Conservation (phyloP, 2,329 filamentous ascomycete species). For the Aspergillus clavatus region DNA sequence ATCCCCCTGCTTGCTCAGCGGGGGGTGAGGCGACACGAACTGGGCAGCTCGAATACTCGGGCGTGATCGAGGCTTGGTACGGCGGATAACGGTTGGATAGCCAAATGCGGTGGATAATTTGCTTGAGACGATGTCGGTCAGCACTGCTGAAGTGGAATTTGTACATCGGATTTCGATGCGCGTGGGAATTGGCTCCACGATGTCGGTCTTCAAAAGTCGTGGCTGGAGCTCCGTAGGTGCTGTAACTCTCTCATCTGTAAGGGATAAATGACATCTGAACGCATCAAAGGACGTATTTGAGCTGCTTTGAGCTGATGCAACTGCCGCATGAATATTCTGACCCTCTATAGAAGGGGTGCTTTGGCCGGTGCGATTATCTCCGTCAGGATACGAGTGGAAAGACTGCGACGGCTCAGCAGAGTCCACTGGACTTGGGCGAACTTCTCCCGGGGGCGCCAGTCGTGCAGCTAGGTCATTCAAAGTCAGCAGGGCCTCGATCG, state of each 20-base stretch:
- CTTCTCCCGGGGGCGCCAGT: not conserved
- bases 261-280: not conserved
- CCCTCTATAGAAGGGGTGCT: not conserved
- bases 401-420: not conserved
- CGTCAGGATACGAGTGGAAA: not conserved
- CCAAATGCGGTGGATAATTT: slow-evolving; percentile 38
- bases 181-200: not conserved
- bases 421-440: not conserved
- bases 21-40: slow-evolving; percentile 5
- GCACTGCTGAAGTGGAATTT: slow-evolving; percentile 24
- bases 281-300: not conserved
- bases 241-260: not conserved
- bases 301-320: not conserved
- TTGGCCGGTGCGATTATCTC: not conserved
- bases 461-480: not conserved
- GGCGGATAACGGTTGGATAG: slow-evolving; percentile 39
- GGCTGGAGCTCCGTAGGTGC: not conserved
- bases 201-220: slow-evolving; percentile 1
- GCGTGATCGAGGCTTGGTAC: slow-evolving; percentile 30
- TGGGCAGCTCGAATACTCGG: slow-evolving; percentile 27
- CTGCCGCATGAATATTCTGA: not conserved
- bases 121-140: slow-evolving; percentile 33
- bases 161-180: slow-evolving; percentile 11
- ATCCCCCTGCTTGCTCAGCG: slow-evolving; percentile 22
- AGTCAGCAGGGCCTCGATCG: not conserved